These are phyloP conservation scores for Aspergillus bertholletiae DNA, from an alignment of 495 filamentous ascomycete species.

Conservation along the genomic window DNA sequence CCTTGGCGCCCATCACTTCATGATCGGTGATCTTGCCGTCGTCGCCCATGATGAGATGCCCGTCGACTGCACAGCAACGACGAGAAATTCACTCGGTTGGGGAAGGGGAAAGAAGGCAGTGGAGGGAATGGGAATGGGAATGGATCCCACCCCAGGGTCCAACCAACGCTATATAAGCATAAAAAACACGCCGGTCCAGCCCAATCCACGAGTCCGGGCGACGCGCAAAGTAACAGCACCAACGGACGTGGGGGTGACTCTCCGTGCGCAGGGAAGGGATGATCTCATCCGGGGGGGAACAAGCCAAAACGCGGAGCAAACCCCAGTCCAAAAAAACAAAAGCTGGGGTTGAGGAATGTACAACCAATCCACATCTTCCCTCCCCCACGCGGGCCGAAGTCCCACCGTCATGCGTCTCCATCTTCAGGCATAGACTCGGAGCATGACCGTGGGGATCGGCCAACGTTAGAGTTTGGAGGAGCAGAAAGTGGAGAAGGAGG, in stretches of 20 bases:
- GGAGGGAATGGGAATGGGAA: too few species aligned
- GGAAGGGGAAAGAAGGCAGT: too few species aligned
- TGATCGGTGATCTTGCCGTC: slow-evolving; percentile 24
- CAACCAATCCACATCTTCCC: neutral
- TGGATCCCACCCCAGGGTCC: too few species aligned
- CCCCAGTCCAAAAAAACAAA: neutral
- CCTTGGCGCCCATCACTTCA: slow-evolving; percentile 40
- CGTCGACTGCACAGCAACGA: neutral
- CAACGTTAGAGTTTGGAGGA: neutral
- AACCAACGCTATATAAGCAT: too few species aligned
- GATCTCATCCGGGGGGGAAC: neutral
- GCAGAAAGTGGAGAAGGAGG: neutral
- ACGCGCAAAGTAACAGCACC: neutral
- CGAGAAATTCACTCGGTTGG: neutral
- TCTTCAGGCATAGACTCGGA: neutral
- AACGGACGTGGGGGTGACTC: neutral
- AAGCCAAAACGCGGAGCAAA: neutral
- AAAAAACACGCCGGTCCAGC: too few species aligned
- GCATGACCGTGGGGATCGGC: neutral
- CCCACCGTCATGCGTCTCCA: neutral
- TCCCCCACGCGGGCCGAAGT: neutral
- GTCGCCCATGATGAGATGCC: slow-evolving; percentile 1
- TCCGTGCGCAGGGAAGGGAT: neutral
- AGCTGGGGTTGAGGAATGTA: neutral
- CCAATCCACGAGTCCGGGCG: too few species aligned